Conservation (phyloP, 768 basidiomycete genomes). For the Cytidiella melzeri region DNA sequence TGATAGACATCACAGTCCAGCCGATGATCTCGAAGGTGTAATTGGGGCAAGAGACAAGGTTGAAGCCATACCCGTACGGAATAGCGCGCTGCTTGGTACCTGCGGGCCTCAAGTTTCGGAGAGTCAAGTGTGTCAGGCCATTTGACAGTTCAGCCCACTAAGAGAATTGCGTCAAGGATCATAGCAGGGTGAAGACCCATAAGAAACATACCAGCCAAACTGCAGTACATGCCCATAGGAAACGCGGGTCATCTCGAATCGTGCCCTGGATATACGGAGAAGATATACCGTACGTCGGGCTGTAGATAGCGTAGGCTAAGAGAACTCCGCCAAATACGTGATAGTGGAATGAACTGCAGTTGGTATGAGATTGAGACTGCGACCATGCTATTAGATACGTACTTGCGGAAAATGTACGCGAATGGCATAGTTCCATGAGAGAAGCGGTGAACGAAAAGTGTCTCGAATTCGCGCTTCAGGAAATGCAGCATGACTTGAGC, state of each 20-base stretch:
- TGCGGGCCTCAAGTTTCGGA: slow-evolving; percentile 77
- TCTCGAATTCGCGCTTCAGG: slow-evolving; percentile 87
- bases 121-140: slow-evolving; percentile 71
- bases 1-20: slow-evolving; percentile 63
- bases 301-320: slow-evolving; percentile 76
- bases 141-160: slow-evolving; percentile 88
- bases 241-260: slow-evolving; percentile 54
- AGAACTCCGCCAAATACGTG: slow-evolving; percentile 75
- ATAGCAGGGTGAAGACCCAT: background rate
- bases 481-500: slow-evolving; percentile 82
- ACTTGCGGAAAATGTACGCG: slow-evolving; percentile 88
- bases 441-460: slow-evolving; percentile 91
- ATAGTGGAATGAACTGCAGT: slow-evolving; percentile 79
- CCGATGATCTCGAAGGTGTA: slow-evolving; percentile 87
- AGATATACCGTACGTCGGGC: slow-evolving; percentile 65
- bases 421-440: slow-evolving; percentile 93
- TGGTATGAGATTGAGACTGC: background rate
- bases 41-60: slow-evolving; percentile 83
- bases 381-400: slow-evolving; percentile 16
- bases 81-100: slow-evolving; percentile 78
- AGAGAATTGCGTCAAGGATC: background rate
- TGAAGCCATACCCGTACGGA: slow-evolving; percentile 90
- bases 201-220: slow-evolving; percentile 66
- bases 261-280: slow-evolving; percentile 61
- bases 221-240: slow-evolving; percentile 59